Evolutionary conservation across 2,329 filamentous ascomycete species (phyloP), one percentile per base, ranked within the genome.

Genomic region (Pseudodiploospora longispora): DNA sequence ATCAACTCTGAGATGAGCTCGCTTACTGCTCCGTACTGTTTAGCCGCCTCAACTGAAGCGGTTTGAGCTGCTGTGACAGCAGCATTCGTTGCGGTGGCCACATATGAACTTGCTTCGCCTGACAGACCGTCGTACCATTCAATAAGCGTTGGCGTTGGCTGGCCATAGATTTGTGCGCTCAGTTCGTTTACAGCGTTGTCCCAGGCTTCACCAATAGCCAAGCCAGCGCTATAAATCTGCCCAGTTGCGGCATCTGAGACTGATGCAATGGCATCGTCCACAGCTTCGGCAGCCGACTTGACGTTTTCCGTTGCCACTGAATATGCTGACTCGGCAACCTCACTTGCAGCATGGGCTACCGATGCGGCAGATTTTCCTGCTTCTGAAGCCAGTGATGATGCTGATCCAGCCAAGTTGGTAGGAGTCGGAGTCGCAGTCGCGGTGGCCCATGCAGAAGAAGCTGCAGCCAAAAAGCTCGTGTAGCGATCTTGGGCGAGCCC

Each of bases 401-500:
- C 67, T 10, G 71, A 69, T 27, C 67, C 73, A 2, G 63, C 66
- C 5, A 65, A 50, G n/a, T 75, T 55, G 40, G 80, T 79, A 3
- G 79, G 74, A 0, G 77, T 82, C 10, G 80, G 76, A 8, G 78
- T 77, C 6, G 79, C 79, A 1, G 73, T 76, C 34, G 74, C 48
- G 2, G 70, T 71, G 44, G 78, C 82, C 35, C 87, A 69, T 19
- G 82, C 85, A 32, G 76, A 80, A 7, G 84, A 87, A 6, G 85
- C 87, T 4, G 82, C 80, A 9, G 73, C 72, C 2, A 93, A 52
- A 56, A 93, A 91, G 40, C 83, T 82, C 5, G 82, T 80, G 61
- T 93, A 93, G 33, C 83, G 79, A 36, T 82, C 86, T 55, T 94
- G 84, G 1, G 88, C 87, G 37, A 87, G 63, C 29, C 87, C 87